These are phyloP conservation scores for Macrolepiota fuliginosa DNA, from an alignment of 768 basidiomycete genomes.

Conservation along the genomic window DNA sequence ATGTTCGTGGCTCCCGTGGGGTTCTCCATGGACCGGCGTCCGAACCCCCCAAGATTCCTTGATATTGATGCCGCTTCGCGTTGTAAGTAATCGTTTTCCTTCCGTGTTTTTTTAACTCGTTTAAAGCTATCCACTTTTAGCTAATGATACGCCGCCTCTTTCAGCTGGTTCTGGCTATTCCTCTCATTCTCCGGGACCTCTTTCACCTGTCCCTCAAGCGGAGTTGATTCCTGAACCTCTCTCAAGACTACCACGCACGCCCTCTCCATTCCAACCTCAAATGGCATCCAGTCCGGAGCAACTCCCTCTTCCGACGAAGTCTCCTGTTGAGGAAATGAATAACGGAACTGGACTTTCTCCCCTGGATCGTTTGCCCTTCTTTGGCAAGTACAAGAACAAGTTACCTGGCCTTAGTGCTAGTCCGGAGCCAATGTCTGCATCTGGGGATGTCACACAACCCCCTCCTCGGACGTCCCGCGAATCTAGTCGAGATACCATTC, in stretches of 20 bases:
- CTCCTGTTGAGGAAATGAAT: conserved; percentile 13
- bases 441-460: neutral
- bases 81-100: conserved; percentile 30
- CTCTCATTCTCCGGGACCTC: conserved; percentile 40
- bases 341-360: conserved; percentile 12
- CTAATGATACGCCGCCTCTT: conserved; percentile 41
- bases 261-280: conserved; percentile 21
- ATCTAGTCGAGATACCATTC: neutral
- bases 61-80: conserved; percentile 43
- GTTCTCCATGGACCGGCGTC: conserved; percentile 22
- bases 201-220: conserved; percentile 38
- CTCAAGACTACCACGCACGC: conserved; percentile 17
- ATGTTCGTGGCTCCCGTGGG: conserved; percentile 30
- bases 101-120: conserved; percentile 5
- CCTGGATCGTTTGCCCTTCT: conserved; percentile 41
- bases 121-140: conserved; percentile 19
- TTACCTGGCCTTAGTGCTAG: conserved; percentile 23
- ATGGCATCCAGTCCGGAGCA: conserved; percentile 15
- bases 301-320: conserved; percentile 1
- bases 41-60: conserved; percentile 41
- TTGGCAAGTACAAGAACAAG: conserved; percentile 51
- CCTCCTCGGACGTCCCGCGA: neutral
- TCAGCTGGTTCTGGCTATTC: conserved; percentile 46
- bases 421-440: conserved; percentile 4
- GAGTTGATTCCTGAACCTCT: conserved; percentile 22